Percentiles rank a stretch among this genome's conserved stretches.
phyloP scores from a whole-genome alignment of 176 grass and related monocot species.

The Metroxylon sagu region DNA sequence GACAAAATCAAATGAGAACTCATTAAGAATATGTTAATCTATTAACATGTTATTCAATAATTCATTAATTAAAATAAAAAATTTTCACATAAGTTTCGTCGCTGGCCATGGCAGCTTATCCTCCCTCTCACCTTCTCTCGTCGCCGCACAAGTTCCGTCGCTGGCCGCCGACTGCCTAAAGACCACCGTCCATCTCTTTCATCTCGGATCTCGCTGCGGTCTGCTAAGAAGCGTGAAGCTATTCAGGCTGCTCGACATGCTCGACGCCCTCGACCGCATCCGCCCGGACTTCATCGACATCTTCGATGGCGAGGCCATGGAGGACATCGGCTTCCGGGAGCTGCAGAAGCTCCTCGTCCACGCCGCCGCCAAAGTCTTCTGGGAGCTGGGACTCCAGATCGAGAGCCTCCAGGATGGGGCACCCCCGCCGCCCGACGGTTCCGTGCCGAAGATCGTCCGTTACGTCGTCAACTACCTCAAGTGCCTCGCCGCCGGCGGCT shows the following conservation, averaged over 20 bases:
- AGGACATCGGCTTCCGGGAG: slow-evolving; percentile 37
- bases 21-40: too few relatives aligned
- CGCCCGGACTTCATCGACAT: slow-evolving; percentile 18
- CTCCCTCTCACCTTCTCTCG: too few relatives aligned
- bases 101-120: too few relatives aligned
- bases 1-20: too few relatives aligned
- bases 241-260: slow-evolving; percentile 73
- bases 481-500: slow-evolving; percentile 42
- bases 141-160: too few relatives aligned
- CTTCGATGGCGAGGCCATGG: slow-evolving; percentile 35
- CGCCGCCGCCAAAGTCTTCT: slow-evolving; percentile 34
- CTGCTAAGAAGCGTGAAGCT: too few relatives aligned
- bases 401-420: slow-evolving; percentile 11
- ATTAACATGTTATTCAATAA: too few relatives aligned
- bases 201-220: too few relatives aligned
- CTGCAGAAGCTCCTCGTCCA: slow-evolving; percentile 43
- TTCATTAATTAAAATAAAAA: too few relatives aligned
- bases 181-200: too few relatives aligned
- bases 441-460: slow-evolving; percentile 59
- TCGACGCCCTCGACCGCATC: slow-evolving; percentile 32
- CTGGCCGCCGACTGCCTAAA: too few relatives aligned
- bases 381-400: slow-evolving; percentile 49
- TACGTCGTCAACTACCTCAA: slow-evolving; percentile 64
- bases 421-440: not conserved
- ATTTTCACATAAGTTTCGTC: too few relatives aligned